Evolutionary conservation across 495 filamentous ascomycete genomes (phyloP).

Genomic region (Choiromyces venosus): DNA sequence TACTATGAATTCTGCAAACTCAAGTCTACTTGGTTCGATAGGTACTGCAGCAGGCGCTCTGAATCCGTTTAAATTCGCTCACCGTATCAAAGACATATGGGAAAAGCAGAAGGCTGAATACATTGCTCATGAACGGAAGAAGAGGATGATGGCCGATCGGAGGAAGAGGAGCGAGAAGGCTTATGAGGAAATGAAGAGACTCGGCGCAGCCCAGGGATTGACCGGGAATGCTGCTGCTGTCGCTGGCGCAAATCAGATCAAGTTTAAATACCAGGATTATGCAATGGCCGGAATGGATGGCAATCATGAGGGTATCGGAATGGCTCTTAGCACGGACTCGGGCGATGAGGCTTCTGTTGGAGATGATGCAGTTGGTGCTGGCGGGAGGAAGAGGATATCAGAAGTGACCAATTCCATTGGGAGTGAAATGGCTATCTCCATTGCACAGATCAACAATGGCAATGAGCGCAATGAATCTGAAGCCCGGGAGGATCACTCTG

Average conservation of each 20-base stretch:
- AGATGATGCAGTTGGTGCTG: constrained; percentile 8
- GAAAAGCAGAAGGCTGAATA: constrained; percentile 34
- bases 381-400: constrained; percentile 12
- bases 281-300: constrained; percentile 15
- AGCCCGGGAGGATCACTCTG: constrained; percentile 2
- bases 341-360: constrained; percentile 24
- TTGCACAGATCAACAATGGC: constrained; percentile 15
- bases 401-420: constrained; percentile 8
- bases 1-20: constrained; percentile 5
- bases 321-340: constrained; percentile 27
- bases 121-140: constrained; percentile 31
- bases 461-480: constrained; percentile 6
- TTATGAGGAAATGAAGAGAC: constrained; percentile 30
- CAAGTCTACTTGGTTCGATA: constrained; percentile 11
- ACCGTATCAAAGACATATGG: constrained; percentile 36
- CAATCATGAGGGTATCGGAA: constrained; percentile 21
- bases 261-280: constrained; percentile 1
- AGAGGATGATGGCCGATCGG: constrained; percentile 34
- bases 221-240: constrained; percentile 32
- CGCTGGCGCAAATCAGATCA: constrained; percentile 27
- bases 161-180: constrained; percentile 33
- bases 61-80: constrained; percentile 36
- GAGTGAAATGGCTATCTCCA: constrained; percentile 16
- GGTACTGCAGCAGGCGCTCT: constrained; percentile 10
- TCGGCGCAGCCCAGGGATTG: constrained; percentile 28